Conservation (phyloP, 169 alveolate genomes). For the Perkinsus chesapeaki region DNA sequence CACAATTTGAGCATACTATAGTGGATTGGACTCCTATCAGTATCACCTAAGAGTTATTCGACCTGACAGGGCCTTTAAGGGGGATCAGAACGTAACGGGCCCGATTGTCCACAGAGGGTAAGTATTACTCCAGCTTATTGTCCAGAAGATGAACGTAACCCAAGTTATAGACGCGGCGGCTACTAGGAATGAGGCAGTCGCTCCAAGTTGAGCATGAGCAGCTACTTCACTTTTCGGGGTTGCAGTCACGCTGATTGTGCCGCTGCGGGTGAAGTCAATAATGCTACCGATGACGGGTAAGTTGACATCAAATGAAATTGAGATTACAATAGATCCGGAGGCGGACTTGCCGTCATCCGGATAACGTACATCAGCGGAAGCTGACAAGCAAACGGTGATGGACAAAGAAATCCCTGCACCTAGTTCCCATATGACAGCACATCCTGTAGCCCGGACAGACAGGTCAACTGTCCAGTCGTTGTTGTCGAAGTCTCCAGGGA, state of each 20-base stretch:
- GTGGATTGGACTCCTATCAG: no score
- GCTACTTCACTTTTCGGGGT: not conserved
- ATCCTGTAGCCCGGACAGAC: not conserved
- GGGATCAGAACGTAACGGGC: not conserved
- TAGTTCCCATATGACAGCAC: not conserved
- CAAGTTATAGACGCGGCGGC: not conserved
- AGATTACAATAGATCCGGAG: not conserved
- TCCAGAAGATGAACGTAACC: not conserved
- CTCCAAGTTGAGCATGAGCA: not conserved
- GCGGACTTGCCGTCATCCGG: not conserved
- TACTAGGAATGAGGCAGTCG: not conserved
- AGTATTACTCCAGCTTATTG: not conserved
- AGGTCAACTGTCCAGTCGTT: not conserved
- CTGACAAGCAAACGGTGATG: not conserved
- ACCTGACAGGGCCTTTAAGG: no score
- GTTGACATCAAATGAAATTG: not conserved
- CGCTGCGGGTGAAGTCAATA: not conserved
- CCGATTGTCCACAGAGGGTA: not conserved
- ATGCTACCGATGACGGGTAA: not conserved
- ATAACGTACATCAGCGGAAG: not conserved
- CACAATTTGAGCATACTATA: no score
- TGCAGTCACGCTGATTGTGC: not conserved
- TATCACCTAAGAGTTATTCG: no score
- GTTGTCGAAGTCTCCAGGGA: not conserved
- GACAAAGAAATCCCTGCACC: not conserved